These are phyloP conservation scores for Clitopilus passeckerianus DNA, from an alignment of 768 basidiomycete genomes.

Conservation along the genomic window DNA sequence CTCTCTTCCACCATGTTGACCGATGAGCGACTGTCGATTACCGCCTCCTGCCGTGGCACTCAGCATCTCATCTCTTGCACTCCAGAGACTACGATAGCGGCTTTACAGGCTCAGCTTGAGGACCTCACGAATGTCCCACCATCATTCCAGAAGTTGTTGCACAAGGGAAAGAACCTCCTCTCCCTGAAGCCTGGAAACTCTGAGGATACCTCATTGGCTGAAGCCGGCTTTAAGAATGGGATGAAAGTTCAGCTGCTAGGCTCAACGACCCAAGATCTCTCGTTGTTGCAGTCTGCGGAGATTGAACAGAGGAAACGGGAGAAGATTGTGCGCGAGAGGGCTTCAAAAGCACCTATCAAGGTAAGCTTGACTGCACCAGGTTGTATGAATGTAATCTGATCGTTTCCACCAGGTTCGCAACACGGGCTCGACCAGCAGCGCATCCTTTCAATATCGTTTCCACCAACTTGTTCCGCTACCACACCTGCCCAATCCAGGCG, in stretches of 20 bases:
- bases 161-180: slow-evolving; percentile 58
- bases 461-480: slow-evolving; percentile 57
- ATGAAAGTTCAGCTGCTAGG: slow-evolving; percentile 70
- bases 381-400: not conserved
- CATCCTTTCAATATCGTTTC: slow-evolving; percentile 51
- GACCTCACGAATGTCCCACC: slow-evolving; percentile 65
- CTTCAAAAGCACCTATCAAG: slow-evolving; percentile 52
- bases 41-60: slow-evolving; percentile 44
- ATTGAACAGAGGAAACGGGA: slow-evolving; percentile 53
- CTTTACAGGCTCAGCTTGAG: slow-evolving; percentile 47
- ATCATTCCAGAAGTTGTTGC: slow-evolving; percentile 65
- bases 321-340: slow-evolving; percentile 53
- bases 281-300: slow-evolving; percentile 49
- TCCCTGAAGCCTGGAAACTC: slow-evolving; percentile 7
- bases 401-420: slow-evolving; percentile 45
- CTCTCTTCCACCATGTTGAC: slow-evolving; percentile 9
- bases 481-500: slow-evolving; percentile 59
- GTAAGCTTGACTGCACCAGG: slow-evolving; percentile 25
- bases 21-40: slow-evolving; percentile 9
- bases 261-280: slow-evolving; percentile 53
- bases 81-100: slow-evolving; percentile 45
- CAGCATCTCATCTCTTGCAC: slow-evolving; percentile 42
- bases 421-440: slow-evolving; percentile 34
- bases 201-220: slow-evolving; percentile 22
- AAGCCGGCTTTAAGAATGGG: slow-evolving; percentile 59